These are phyloP conservation scores for Lepiota subincarnata DNA, from an alignment of 768 basidiomycete genomes.

Conservation along the genomic window DNA sequence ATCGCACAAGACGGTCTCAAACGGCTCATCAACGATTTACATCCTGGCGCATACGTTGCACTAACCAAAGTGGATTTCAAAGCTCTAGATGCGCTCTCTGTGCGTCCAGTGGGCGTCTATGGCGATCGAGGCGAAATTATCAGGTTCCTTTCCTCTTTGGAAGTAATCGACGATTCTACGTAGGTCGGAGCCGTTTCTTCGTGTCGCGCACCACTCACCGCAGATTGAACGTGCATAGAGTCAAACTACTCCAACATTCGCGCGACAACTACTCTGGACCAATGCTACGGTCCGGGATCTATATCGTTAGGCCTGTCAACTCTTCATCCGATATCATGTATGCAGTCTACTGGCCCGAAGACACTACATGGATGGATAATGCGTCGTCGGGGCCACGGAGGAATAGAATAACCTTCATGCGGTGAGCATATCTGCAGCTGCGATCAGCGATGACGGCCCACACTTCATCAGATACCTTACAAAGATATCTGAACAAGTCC, in stretches of 20 bases:
- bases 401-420: slow-evolving; percentile 60
- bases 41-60: slow-evolving; percentile 48
- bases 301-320: slow-evolving; percentile 28
- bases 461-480: slow-evolving; percentile 45
- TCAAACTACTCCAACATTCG: slow-evolving; percentile 9
- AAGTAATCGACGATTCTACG: slow-evolving; percentile 34
- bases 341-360: slow-evolving; percentile 60
- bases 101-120: slow-evolving; percentile 56
- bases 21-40: slow-evolving; percentile 42
- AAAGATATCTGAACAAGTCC: slow-evolving; percentile 53
- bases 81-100: slow-evolving; percentile 36
- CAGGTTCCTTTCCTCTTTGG: slow-evolving; percentile 34
- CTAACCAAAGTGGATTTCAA: slow-evolving; percentile 57
- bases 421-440: slow-evolving; percentile 28
- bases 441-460: background rate
- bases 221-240: slow-evolving; percentile 5
- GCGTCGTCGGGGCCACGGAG: slow-evolving; percentile 39
- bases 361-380: slow-evolving; percentile 53
- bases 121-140: slow-evolving; percentile 51
- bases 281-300: slow-evolving; percentile 47
- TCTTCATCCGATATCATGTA: slow-evolving; percentile 27
- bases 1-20: slow-evolving; percentile 49
- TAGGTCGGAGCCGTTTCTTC: slow-evolving; percentile 21
- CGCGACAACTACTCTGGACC: slow-evolving; percentile 3
- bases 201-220: background rate